A percentile compares a stretch with the other conserved stretches of the same genome.
These are phyloP conservation scores for Mesotaenium endlicherianum DNA, from an alignment of 139 green algal genomes.

Conservation along the genomic window DNA sequence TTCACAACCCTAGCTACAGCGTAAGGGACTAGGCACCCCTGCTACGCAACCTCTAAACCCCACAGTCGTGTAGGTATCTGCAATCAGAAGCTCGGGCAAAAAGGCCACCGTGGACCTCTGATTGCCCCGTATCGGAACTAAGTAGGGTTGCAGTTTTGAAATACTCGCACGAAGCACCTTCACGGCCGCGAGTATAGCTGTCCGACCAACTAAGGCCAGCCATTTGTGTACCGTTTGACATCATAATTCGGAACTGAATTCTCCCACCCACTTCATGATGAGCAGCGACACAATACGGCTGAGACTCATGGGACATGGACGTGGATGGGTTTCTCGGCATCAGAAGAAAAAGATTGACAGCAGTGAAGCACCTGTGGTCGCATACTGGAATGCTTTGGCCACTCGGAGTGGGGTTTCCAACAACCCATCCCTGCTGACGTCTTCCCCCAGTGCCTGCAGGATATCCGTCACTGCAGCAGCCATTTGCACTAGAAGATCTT, in stretches of 20 bases:
- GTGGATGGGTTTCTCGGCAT: not conserved
- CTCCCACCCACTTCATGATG: not conserved
- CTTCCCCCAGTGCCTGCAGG: constrained; percentile 76
- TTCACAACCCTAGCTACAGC: too few species aligned
- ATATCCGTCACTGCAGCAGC: constrained; percentile 51
- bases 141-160: too few species aligned
- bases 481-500: not conserved
- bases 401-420: constrained; percentile 86
- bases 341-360: not conserved
- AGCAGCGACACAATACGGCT: not conserved
- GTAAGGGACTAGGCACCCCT: too few species aligned
- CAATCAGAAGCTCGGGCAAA: too few species aligned
- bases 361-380: constrained; percentile 51
- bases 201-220: not conserved
- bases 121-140: too few species aligned
- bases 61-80: too few species aligned
- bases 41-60: too few species aligned
- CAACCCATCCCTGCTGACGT: constrained; percentile 75
- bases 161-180: too few species aligned
- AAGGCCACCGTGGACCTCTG: too few species aligned
- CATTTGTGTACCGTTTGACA: not conserved
- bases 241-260: not conserved
- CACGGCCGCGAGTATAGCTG: not conserved
- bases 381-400: constrained; percentile 83
- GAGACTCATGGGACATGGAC: not conserved